Base-by-base conservation (phyloP, 106 monocot genomes). In the Agapanthus africanus region DNA sequence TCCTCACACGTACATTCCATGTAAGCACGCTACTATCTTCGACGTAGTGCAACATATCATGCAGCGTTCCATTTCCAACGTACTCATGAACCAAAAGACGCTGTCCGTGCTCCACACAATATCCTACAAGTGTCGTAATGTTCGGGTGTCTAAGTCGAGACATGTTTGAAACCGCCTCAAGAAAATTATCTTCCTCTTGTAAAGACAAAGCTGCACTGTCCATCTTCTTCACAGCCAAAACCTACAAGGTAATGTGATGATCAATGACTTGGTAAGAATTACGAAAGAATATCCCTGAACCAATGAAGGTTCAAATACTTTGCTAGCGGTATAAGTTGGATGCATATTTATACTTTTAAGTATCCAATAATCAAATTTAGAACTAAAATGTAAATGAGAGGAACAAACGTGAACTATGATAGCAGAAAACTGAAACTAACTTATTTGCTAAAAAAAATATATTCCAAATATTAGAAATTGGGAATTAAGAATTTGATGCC, bases 191-290 rank as follows among this genome's bases (percentile, higher is more conserved):
- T 72, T 91, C 94, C 70, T 95, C 86, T 54, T 86, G 81, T 38
- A 86, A 78, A 11, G 88, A 81, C 9, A 86, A 46, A 40, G 91
- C 77, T 50, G 95, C 83, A 42, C 83, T 88, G 56, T 95, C 88
- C 5, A 95, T 84, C 76, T 88, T 95, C 73, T 95, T 95, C 2
- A 95, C 84, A 63, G 95, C 95, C 51, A 91, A 63, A 71, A 85
- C 83, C 91, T 95, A 70, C 68, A 68, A 44, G 50, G 10, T 68
- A 50, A 35, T n/a, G n/a, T n/a, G n/a, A n/a, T n/a, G n/a, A n/a
- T n/a, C n/a, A n/a, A n/a, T n/a, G n/a, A n/a, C n/a, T n/a, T n/a
- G 11, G 33, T 61, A 61, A 36, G 35, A 61, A 1, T 36, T 19
- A 59, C 59, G 18, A 61, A 36, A 33, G 1, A 61, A 61, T 61